These are phyloP conservation scores for Themeda triandra DNA, from an alignment of 176 grass and related monocot genomes.

Conservation along the genomic window DNA sequence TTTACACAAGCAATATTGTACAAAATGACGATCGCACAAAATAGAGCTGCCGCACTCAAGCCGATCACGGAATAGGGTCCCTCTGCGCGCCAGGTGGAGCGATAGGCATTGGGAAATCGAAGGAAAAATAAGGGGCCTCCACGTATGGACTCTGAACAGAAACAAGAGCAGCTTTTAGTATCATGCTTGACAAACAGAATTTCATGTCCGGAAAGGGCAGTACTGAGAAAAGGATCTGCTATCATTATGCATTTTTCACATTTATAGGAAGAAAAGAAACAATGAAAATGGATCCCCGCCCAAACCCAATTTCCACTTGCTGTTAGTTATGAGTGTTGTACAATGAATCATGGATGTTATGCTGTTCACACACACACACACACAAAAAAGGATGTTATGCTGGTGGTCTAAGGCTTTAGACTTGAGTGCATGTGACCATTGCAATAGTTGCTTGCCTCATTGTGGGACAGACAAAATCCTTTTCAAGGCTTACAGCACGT, in stretches of 20 bases:
- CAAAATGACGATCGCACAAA: slow-evolving; percentile 22
- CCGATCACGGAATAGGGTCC: slow-evolving; percentile 35
- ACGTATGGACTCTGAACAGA: slow-evolving; percentile 81
- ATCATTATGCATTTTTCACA: neutral
- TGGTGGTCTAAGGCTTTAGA: neutral
- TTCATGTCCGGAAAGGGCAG: neutral
- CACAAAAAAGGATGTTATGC: too few species aligned
- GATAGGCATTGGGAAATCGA: slow-evolving; percentile 66
- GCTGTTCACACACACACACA: too few species aligned
- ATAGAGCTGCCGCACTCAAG: neutral
- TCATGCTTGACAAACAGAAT: neutral
- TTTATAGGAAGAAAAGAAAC: neutral
- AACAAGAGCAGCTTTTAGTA: slow-evolving; percentile 1
- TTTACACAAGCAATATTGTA: slow-evolving; percentile 38
- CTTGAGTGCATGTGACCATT: too few species aligned
- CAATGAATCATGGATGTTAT: neutral
- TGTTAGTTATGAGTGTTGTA: neutral
- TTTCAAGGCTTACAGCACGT: neutral
- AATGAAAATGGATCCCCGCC: neutral
- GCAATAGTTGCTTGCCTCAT: neutral
- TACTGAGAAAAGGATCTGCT: too few species aligned
- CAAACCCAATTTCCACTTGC: neutral
- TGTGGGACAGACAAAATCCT: neutral
- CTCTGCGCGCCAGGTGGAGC: slow-evolving; percentile 85
- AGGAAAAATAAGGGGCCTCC: slow-evolving; percentile 56